These are phyloP conservation scores for Fusarium siculi DNA, from an alignment of 2,329 filamentous ascomycete species.

Conservation along the genomic window DNA sequence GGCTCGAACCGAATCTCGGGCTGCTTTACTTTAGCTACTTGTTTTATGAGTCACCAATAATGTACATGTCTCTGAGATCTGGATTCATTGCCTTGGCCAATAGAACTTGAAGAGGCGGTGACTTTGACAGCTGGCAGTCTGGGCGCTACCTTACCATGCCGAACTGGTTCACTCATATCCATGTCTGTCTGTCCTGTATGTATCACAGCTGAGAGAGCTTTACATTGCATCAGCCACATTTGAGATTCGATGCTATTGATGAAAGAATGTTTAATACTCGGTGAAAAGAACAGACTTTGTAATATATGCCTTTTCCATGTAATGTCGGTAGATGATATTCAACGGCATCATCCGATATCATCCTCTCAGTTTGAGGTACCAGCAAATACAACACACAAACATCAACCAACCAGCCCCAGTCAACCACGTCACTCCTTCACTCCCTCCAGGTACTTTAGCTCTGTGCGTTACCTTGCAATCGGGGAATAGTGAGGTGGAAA, in stretches of 20 bases:
- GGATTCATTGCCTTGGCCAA: constrained; percentile 18
- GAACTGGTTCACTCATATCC: constrained; percentile 20
- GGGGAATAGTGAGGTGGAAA: constrained; percentile 40
- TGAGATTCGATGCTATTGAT: neutral
- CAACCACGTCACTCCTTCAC: constrained; percentile 40
- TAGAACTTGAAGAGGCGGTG: constrained; percentile 17
- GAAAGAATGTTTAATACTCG: neutral
- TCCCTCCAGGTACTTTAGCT: constrained; percentile 24
- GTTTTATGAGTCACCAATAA: constrained; percentile 27
- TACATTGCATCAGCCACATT: constrained; percentile 17
- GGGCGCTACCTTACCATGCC: constrained; percentile 15
- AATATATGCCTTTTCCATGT: neutral
- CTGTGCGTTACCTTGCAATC: constrained; percentile 23
- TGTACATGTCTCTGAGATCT: constrained; percentile 6
- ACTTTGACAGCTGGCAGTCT: constrained; percentile 38
- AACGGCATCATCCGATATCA: neutral
- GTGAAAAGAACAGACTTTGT: too few relatives aligned
- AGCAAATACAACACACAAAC: neutral
- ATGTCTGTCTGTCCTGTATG: neutral
- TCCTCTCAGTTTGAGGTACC: constrained; percentile 3
- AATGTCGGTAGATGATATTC: neutral
- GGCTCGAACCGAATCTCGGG: constrained; percentile 15
- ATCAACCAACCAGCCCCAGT: constrained; percentile 27
- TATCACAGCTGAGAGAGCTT: neutral
- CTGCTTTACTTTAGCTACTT: neutral